These are phyloP conservation scores for Scytalidium lignicola DNA, from an alignment of 2,329 filamentous ascomycete genomes.

Conservation along the genomic window DNA sequence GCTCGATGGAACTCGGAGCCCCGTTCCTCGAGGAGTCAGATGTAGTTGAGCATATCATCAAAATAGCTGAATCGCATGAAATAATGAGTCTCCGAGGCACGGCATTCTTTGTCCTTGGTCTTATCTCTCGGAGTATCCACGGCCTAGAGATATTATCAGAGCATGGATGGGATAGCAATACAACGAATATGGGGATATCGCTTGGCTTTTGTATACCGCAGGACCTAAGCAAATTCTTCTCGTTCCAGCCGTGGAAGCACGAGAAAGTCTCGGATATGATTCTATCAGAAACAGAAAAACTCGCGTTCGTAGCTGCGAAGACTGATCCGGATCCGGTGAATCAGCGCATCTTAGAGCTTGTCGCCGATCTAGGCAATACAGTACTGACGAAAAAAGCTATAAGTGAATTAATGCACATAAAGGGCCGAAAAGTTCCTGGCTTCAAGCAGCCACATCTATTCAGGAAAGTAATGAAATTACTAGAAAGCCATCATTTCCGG, in stretches of 20 bases:
- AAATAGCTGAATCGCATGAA: constrained; percentile 81
- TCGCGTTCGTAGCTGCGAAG: constrained; percentile 38
- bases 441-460: constrained; percentile 78
- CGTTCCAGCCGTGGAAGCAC: constrained; percentile 55
- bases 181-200: constrained; percentile 75
- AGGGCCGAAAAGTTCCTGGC: constrained; percentile 65
- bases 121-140: constrained; percentile 88
- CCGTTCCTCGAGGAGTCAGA: constrained; percentile 88
- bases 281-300: constrained; percentile 39
- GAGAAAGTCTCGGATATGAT: constrained; percentile 24
- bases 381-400: constrained; percentile 86
- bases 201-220: constrained; percentile 83
- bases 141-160: constrained; percentile 88
- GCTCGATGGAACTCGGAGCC: constrained; percentile 94
- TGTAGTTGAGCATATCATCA: constrained; percentile 80
- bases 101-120: constrained; percentile 89
- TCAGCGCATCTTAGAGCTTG: constrained; percentile 73
- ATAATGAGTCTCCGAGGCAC: constrained; percentile 93
- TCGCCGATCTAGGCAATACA: constrained; percentile 87
- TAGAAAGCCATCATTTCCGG: constrained; percentile 87
- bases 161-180: constrained; percentile 88
- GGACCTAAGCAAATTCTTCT: constrained; percentile 73
- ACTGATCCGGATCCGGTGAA: constrained; percentile 58
- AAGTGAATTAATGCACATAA: constrained; percentile 74
- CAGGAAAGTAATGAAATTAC: constrained; percentile 74